Percentiles rank a stretch among this genome's conserved stretches.
phyloP scores from a whole-genome alignment of 495 filamentous ascomycete species.

The Xylaria flabelliformis region DNA sequence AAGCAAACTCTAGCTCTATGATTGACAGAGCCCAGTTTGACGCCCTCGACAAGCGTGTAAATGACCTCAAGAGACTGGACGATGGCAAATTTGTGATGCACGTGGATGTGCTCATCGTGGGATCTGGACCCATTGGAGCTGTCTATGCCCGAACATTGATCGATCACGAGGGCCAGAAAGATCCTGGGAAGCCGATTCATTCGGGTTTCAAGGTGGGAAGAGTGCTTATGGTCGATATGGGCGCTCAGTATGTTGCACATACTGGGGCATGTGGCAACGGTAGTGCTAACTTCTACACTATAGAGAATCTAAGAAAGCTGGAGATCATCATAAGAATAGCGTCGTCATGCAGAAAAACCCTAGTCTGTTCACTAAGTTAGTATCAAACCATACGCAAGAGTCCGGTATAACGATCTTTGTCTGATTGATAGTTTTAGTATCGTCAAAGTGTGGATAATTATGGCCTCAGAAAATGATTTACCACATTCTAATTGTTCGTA shows the following conservation, averaged over 20 bases:
- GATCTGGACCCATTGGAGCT: conserved; percentile 1
- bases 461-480: neutral
- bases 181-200: neutral
- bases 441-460: neutral
- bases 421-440: neutral
- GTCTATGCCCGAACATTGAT: neutral
- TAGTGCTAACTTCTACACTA: neutral
- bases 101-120: neutral
- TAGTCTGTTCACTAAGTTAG: neutral
- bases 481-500: neutral
- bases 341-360: neutral
- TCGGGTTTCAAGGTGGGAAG: neutral
- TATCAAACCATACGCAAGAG: neutral
- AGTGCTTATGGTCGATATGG: neutral
- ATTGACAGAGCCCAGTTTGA: neutral
- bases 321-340: neutral
- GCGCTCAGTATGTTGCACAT: neutral
- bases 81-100: neutral
- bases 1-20: neutral
- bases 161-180: neutral
- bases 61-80: neutral
- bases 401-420: neutral
- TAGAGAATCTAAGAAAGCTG: neutral
- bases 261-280: neutral
- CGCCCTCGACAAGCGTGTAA: neutral